These are phyloP conservation scores for Lactuca sativa DNA, from an alignment of 129 eudicot genomes.

Conservation along the genomic window DNA sequence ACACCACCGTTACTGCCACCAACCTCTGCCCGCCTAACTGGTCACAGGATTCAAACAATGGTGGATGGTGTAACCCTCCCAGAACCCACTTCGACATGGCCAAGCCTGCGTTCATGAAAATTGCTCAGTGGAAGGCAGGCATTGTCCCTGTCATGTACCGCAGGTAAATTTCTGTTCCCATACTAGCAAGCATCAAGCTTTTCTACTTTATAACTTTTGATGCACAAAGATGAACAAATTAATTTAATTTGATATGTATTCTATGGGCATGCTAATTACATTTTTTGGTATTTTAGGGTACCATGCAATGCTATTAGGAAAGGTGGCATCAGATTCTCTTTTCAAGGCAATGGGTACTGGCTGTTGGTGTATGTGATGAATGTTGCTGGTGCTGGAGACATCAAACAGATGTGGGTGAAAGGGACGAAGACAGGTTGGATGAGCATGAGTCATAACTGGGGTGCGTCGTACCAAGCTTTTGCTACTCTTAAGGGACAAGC, in stretches of 20 bases:
- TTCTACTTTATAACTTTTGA: no score
- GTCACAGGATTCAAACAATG: constrained; percentile 62
- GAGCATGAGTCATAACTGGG: constrained; percentile 95
- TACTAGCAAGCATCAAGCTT: neutral
- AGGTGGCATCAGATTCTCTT: constrained; percentile 58
- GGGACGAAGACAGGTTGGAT: constrained; percentile 78
- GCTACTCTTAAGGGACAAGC: constrained; percentile 64
- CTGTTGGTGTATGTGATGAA: constrained; percentile 76
- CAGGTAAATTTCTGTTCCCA: constrained; percentile 41
- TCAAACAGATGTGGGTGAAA: constrained; percentile 65
- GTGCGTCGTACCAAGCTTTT: constrained; percentile 83
- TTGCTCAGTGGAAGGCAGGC: constrained; percentile 80
- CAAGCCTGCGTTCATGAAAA: constrained; percentile 80
- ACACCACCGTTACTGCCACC: constrained; percentile 68
- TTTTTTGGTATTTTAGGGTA: constrained; percentile 40
- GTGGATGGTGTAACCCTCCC: constrained; percentile 98
- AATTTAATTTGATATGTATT: neutral
- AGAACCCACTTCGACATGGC: constrained; percentile 84
- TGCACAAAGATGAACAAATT: neutral
- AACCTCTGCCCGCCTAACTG: constrained; percentile 93
- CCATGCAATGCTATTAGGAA: constrained; percentile 46
- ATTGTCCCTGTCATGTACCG: constrained; percentile 78
- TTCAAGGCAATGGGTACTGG: constrained; percentile 81
- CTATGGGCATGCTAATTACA: neutral
- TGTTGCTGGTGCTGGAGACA: constrained; percentile 83